Conservation (phyloP, 352 stramenopile species). For the Proteromonas lacertae region DNA sequence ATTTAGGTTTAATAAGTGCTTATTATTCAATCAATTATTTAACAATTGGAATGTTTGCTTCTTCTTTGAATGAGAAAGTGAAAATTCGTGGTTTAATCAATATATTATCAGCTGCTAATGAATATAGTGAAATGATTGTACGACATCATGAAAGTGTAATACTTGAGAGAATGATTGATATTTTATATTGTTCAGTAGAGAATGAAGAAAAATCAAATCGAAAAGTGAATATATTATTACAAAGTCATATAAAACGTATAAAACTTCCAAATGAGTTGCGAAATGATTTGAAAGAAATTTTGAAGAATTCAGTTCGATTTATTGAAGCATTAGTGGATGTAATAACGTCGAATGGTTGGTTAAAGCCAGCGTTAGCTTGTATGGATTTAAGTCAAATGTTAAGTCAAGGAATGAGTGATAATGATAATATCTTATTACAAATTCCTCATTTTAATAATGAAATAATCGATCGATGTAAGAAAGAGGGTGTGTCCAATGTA, state of each 20-base stretch:
- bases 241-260: conserved; percentile 78
- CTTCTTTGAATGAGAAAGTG: conserved; percentile 69
- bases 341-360: conserved; percentile 86
- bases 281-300: conserved; percentile 48
- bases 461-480: conserved; percentile 20
- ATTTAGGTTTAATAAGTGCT: conserved; percentile 93
- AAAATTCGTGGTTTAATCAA: conserved; percentile 74
- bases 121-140: conserved; percentile 49
- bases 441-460: conserved; percentile 79
- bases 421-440: conserved; percentile 50
- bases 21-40: conserved; percentile 98
- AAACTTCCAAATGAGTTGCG: conserved; percentile 51
- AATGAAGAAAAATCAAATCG: conserved; percentile 70
- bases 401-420: conserved; percentile 87
- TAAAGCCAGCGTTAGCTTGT: conserved; percentile 78
- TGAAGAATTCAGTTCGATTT: conserved; percentile 54
- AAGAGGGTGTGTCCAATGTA: conserved; percentile 24
- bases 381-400: conserved; percentile 98
- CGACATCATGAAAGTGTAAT: conserved; percentile 12
- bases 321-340: conserved; percentile 94
- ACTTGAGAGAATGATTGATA: conserved; percentile 1
- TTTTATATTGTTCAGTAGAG: conserved; percentile 14
- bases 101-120: conserved; percentile 71
- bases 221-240: conserved; percentile 80
- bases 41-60: conserved; percentile 92